Conservation (phyloP, 2,329 filamentous ascomycete species). For the Fusarium equiseti region DNA sequence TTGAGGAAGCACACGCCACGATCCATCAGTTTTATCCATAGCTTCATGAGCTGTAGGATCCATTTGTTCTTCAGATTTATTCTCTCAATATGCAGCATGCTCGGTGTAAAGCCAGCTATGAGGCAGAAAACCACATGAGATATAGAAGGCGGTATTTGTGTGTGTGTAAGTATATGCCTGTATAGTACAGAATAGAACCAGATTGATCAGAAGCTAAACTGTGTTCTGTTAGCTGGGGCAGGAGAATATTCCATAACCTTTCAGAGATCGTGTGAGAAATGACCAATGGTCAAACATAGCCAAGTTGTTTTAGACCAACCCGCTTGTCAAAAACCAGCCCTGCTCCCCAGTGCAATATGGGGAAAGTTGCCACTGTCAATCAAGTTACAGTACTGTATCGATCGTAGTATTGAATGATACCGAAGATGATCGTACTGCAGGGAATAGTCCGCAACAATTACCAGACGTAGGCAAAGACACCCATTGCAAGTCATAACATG, state of each 20-base stretch:
- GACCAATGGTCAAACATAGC: slow-evolving; percentile 32
- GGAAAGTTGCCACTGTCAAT: slow-evolving; percentile 31
- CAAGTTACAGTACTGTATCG: slow-evolving; percentile 17
- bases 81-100: slow-evolving; percentile 5
- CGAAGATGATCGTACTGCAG: slow-evolving; percentile 32
- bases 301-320: slow-evolving; percentile 36
- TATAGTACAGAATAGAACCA: background rate
- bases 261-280: slow-evolving; percentile 33
- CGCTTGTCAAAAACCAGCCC: slow-evolving; percentile 27
- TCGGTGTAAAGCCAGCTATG: background rate
- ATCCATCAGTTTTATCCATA: slow-evolving; percentile 15
- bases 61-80: background rate
- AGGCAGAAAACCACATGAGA: background rate
- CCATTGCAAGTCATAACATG: background rate
- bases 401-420: slow-evolving; percentile 30
- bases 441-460: slow-evolving; percentile 17
- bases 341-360: slow-evolving; percentile 22
- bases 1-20: slow-evolving; percentile 33
- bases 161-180: background rate
- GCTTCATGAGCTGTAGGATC: background rate
- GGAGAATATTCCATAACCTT: slow-evolving; percentile 22
- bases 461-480: slow-evolving; percentile 13
- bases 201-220: background rate
- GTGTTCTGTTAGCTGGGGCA: slow-evolving; percentile 22
- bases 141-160: background rate